Evolutionary conservation across 2,329 filamentous ascomycete genomes (phyloP).

Genomic region (Aureobasidium vineae): DNA sequence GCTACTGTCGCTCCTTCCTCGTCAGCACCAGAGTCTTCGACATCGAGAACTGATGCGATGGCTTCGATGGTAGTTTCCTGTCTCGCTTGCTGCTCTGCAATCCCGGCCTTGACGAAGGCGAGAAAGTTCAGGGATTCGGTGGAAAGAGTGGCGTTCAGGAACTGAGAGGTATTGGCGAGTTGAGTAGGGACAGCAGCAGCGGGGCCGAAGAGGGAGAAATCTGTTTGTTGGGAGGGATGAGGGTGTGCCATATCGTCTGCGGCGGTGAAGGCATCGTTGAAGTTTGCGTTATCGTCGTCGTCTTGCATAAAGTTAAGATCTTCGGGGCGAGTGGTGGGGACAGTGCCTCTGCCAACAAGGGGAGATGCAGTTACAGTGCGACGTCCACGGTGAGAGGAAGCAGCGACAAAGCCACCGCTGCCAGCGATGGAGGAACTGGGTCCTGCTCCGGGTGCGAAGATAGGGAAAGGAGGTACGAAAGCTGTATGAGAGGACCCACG

Average conservation of each 20-base stretch:
- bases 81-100: constrained; percentile 39
- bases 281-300: constrained; percentile 18
- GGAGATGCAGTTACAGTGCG: constrained; percentile 61
- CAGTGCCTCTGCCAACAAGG: constrained; percentile 52
- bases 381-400: constrained; percentile 44
- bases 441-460: not conserved
- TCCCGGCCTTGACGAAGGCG: constrained; percentile 54
- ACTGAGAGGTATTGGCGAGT: constrained; percentile 48
- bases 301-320: constrained; percentile 15
- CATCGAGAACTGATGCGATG: constrained; percentile 5
- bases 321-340: not conserved
- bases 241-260: not conserved
- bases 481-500: constrained; percentile 49
- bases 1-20: constrained; percentile 48
- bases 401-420: not conserved
- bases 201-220: constrained; percentile 48
- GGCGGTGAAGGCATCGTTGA: not conserved
- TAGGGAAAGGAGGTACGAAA: not conserved
- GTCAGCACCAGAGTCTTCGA: constrained; percentile 32
- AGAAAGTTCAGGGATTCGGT: constrained; percentile 63
- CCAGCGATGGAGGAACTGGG: constrained; percentile 22
- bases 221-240: not conserved
- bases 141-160: constrained; percentile 55
- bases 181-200: constrained; percentile 51
- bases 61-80: constrained; percentile 27